Base-by-base conservation (phyloP, 2,329 filamentous ascomycete genomes). In the Paramyrothecium sp. region DNA sequence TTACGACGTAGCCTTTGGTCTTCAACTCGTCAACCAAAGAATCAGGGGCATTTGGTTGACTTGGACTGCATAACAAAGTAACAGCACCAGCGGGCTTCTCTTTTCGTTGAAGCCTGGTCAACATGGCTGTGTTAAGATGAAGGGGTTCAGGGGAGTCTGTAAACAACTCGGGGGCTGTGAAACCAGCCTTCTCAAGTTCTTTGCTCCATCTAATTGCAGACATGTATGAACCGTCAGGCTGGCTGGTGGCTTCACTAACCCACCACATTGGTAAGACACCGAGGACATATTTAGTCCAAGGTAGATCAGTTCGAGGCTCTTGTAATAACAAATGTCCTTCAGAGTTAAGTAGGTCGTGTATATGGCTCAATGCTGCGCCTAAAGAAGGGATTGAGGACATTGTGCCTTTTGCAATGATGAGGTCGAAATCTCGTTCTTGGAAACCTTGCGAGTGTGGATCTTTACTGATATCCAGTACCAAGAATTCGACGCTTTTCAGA, bases 351-450 rank as follows among this genome's bases (percentile, higher is more conserved):
- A 75, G 60, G 54, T 56, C 63, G 0, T 73, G 69, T 0, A 72
- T 61, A 53, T 79, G 72, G 3, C 34, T 23, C n/a, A 71, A 61
- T n/a, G 61, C 70, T 48, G 65, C 30, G 47, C 53, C 57, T 52
- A 73, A 49, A 56, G 54, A 46, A 2, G 47, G 30, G 0, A 75
- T 77, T 2, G 74, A 71, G 51, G 79, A 74, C 0, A 81, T 44
- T 1, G 74, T 70, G 23, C 70, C 65, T 3, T 69, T 63, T 1
- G 71, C 73, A 21, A 78, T 60, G 21, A 79, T 59, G 10, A 78
- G 23, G 46, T 79, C 76, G 58, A 70, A 78, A 0, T 63, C 57
- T 1, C 60, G 53, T 0, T 62, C 61, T 0, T 59, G 30, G 73
- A 71, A n/a, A n/a, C n/a, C n/a, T n/a, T n/a, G n/a, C n/a, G n/a